Evolutionary conservation across 805 yeast genomes (phyloP).

Genomic region (Sugiyamaella chiloensis): DNA sequence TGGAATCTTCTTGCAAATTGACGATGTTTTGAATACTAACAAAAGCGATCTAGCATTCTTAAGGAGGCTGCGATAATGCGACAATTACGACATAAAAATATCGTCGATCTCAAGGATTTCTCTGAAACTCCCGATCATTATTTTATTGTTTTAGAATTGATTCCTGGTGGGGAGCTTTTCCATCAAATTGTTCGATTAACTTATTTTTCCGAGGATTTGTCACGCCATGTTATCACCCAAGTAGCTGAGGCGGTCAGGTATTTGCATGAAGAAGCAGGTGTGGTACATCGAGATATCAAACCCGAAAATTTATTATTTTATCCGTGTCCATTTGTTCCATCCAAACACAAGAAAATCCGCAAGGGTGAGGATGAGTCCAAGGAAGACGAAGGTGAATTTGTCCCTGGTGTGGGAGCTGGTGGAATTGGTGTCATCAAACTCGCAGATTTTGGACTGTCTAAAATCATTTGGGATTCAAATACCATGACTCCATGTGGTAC

Average conservation of each 20-base stretch:
- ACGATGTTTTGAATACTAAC: background rate
- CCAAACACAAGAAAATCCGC: constrained; percentile 32
- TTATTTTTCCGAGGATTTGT: constrained; percentile 67
- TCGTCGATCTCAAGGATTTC: constrained; percentile 53
- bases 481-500: constrained; percentile 99
- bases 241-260: constrained; percentile 68
- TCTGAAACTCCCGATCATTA: constrained; percentile 52
- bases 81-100: constrained; percentile 56
- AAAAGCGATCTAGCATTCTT: constrained; percentile 47
- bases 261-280: constrained; percentile 65
- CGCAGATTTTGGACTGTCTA: constrained; percentile 94
- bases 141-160: constrained; percentile 63
- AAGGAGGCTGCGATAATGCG: constrained; percentile 76
- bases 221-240: constrained; percentile 70
- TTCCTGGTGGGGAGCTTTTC: constrained; percentile 78
- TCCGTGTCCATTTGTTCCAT: constrained; percentile 47
- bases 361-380: constrained; percentile 47
- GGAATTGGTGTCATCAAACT: constrained; percentile 84
- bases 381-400: constrained; percentile 83
- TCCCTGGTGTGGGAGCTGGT: constrained; percentile 83
- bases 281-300: constrained; percentile 78
- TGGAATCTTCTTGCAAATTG: too few species aligned
- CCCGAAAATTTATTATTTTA: constrained; percentile 73
- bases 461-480: constrained; percentile 80
- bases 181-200: constrained; percentile 76